A percentile compares a stretch with the other conserved stretches of the same genome.
These are phyloP conservation scores for Blepharisma japonicum DNA, from an alignment of 73 alveolate species.

Conservation along the genomic window DNA sequence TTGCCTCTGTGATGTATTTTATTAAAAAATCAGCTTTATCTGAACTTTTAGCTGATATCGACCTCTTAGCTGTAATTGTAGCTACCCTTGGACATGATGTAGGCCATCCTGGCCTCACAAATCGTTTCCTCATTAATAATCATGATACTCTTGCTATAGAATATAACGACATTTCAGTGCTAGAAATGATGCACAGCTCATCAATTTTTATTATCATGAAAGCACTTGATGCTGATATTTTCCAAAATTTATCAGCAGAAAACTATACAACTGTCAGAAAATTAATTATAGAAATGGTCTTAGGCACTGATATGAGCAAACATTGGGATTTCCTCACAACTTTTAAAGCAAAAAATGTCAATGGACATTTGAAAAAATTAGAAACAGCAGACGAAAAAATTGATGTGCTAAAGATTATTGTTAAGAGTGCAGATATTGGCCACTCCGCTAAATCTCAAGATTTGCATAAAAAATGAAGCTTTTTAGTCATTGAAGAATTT, in stretches of 20 bases:
- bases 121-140: conserved; percentile 56
- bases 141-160: conserved; percentile 46
- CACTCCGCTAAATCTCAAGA: conserved; percentile 37
- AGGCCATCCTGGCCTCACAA: conserved; percentile 71
- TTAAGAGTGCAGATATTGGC: conserved; percentile 31
- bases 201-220: conserved; percentile 5
- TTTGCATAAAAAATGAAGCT: conserved; percentile 33
- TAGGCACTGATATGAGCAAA: conserved; percentile 18
- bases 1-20: not conserved
- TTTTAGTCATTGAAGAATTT: conserved; percentile 37
- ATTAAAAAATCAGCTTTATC: not conserved
- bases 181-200: conserved; percentile 24
- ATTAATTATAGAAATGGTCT: conserved; percentile 1
- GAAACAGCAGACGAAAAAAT: not conserved
- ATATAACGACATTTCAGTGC: conserved; percentile 57
- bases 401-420: not conserved
- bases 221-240: not conserved
- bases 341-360: not conserved
- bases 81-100: conserved; percentile 56
- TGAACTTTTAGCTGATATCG: not conserved
- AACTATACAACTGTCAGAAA: not conserved
- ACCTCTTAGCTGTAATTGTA: conserved; percentile 12
- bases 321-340: not conserved
- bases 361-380: not conserved
- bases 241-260: not conserved